Conservation (phyloP, 495 filamentous ascomycete genomes). For the Penicillium waksmanii region DNA sequence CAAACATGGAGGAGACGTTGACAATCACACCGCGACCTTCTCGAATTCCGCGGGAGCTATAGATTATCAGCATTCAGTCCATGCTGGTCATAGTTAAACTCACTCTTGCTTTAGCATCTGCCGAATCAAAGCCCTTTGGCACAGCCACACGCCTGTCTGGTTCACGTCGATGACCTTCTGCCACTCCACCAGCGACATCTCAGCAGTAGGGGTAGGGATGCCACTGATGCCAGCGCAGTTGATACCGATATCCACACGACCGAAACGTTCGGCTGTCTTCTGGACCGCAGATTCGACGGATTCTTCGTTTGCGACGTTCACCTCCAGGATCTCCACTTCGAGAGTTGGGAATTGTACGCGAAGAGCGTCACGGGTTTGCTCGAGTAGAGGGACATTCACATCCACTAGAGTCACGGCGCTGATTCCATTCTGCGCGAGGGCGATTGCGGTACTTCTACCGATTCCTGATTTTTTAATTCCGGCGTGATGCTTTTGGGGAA, state of each 20-base stretch:
- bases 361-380: constrained; percentile 19
- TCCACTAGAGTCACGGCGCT: constrained; percentile 26
- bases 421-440: constrained; percentile 32
- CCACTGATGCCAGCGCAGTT: constrained; percentile 48
- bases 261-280: constrained; percentile 29
- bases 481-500: neutral
- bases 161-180: constrained; percentile 48
- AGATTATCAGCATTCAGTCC: neutral
- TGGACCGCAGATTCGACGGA: constrained; percentile 24
- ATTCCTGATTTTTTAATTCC: constrained; percentile 24
- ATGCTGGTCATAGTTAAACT: neutral
- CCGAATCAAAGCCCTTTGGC: constrained; percentile 48
- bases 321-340: constrained; percentile 13
- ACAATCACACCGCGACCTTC: constrained; percentile 35
- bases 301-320: constrained; percentile 29
- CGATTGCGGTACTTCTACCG: constrained; percentile 26
- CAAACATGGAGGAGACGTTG: constrained; percentile 37
- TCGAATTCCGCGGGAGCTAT: constrained; percentile 20
- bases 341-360: constrained; percentile 13
- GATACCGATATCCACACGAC: constrained; percentile 56
- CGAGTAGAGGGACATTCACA: constrained; percentile 22
- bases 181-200: constrained; percentile 42
- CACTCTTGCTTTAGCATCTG: constrained; percentile 56
- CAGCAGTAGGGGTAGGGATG: constrained; percentile 27
- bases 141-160: constrained; percentile 51